Base-by-base conservation (phyloP, 257 asterid genomes). In the Solanum sitiens region DNA sequence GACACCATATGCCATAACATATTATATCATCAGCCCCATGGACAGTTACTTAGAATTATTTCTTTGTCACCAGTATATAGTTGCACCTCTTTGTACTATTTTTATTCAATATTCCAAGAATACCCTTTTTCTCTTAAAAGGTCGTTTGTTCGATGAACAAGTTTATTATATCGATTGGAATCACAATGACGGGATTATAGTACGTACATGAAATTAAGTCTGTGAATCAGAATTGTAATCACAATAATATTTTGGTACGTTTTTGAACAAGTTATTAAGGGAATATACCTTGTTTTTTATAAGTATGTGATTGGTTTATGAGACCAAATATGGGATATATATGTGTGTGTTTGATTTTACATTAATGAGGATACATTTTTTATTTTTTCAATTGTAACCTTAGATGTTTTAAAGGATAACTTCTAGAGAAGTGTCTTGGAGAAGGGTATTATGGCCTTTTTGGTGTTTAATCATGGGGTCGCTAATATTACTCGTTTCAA, bases 81-180 rank as follows among this genome's bases (percentile, higher is more conserved):
- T 84, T 84, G 14, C 61, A 63, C 42, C 61, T 39, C 42, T 40
- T 40, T 82, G 91, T 89, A 90, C 92, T 85, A 88, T 39, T 2
- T 86, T 65, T 85, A 21, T 59, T 21, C 39, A 90, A 90, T 76
- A 63, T 91, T 20, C 91, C 92, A 72, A 83, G 86, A 45, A 63
- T 92, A 71, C 90, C 94, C 89, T 71, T 85, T 33, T 15, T 7
- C 16, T 76, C 79, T 27, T 84, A 6, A 86, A 63, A 14, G 50
- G 2, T 37, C 79, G 18, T 74, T 74, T 74, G 53, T 10, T 72
- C 4, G 45, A 35, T 33, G 25, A 72, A 72, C 27, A 73, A 73
- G 80, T 73, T 6, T 16, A 18, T 53, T 8, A 9, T 73, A 18
- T 73, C 18, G 15, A 70, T 3, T 15, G 16, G 10, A 35, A 37